Conservation (phyloP, 768 basidiomycete species). For the Xanthoconium stramineum region DNA sequence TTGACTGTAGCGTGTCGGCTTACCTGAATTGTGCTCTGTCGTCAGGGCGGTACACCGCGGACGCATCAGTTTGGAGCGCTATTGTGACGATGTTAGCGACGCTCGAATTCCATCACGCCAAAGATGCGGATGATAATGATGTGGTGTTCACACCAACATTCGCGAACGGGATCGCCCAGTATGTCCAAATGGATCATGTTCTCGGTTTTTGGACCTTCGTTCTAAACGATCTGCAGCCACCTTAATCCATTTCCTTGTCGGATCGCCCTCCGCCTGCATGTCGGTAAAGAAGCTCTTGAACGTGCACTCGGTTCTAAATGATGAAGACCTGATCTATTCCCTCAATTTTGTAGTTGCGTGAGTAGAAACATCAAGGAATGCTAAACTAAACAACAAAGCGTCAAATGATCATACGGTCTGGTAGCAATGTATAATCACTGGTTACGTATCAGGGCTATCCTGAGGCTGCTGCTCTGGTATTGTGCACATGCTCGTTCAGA, state of each 20-base stretch:
- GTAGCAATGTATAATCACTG: no score
- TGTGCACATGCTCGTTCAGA: no score
- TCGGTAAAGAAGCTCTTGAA: not conserved
- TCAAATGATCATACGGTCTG: no score
- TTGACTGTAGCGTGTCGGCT: not conserved
- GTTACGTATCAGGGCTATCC: no score
- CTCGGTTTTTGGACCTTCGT: no score
- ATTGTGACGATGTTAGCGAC: not conserved
- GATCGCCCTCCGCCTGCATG: not conserved
- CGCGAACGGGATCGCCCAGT: not conserved
- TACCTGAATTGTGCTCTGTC: no score
- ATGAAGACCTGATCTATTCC: no score
- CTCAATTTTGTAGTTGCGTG: no score
- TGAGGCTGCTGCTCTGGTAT: no score
- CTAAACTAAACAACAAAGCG: no score
- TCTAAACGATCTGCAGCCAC: not conserved
- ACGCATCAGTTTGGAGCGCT: not conserved
- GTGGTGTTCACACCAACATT: not conserved
- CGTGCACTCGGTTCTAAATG: not conserved
- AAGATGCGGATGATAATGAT: not conserved
- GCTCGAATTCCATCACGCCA: not conserved
- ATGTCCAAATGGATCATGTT: not conserved
- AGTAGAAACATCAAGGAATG: no score
- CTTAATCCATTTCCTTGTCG: not conserved
- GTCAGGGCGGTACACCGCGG: not conserved